phyloP scores from a whole-genome alignment of 1,284 basidiomycete genomes.

The Grifola frondosa region DNA sequence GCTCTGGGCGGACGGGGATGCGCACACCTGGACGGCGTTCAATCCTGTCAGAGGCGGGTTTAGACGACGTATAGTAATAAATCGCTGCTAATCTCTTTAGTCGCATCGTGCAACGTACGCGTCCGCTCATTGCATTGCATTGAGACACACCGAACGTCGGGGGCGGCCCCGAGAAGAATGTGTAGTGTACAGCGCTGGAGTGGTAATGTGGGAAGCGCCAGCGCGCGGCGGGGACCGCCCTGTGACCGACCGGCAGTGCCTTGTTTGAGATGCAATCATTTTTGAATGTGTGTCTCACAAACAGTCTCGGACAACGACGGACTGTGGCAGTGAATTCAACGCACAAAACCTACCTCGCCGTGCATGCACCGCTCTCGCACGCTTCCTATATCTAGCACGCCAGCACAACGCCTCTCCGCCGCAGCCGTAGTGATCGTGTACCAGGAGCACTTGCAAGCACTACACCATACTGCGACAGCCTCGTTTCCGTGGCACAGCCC shows the following conservation, averaged over 20 bases:
- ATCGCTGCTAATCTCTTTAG: slow-evolving; percentile 23
- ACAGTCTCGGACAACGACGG: slow-evolving; percentile 5
- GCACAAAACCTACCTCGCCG: slow-evolving; percentile 9
- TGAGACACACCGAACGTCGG: no score
- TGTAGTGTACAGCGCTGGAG: not conserved
- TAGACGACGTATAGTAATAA: slow-evolving; percentile 28
- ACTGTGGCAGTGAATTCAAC: slow-evolving; percentile 13
- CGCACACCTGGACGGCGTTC: slow-evolving; percentile 27
- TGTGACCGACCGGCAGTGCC: not conserved
- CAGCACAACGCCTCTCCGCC: slow-evolving; percentile 15
- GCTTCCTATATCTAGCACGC: slow-evolving; percentile 13
- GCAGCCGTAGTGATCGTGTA: slow-evolving; percentile 7
- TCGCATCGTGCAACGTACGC: no score
- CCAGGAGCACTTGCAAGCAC: no score
- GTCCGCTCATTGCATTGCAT: no score
- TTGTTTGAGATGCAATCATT: slow-evolving; percentile 1
- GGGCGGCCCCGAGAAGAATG: no score
- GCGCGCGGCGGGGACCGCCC: no score
- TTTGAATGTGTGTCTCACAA: no score
- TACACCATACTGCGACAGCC: no score
- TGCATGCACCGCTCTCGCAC: slow-evolving; percentile 20
- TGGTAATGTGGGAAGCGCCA: not conserved
- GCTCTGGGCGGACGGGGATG: slow-evolving; percentile 47
- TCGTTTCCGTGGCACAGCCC: no score
- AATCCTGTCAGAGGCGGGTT: slow-evolving; percentile 21